A percentile compares a stretch with the other conserved stretches of the same genome.
phyloP scores from a whole-genome alignment of 495 filamentous ascomycete genomes.

The Neurospora cerealis region DNA sequence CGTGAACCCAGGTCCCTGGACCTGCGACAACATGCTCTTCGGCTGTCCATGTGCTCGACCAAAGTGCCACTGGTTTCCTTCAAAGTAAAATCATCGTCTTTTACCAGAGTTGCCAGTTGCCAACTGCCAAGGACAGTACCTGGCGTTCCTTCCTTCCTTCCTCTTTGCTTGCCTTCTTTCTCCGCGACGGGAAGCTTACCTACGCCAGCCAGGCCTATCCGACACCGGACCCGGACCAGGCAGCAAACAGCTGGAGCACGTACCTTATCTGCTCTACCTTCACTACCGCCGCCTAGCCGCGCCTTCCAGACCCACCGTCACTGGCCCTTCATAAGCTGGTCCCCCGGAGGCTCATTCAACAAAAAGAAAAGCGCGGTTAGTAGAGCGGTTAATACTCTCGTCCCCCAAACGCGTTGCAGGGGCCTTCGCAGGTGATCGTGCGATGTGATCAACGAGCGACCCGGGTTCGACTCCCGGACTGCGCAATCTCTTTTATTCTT shows the following conservation, averaged over 20 bases:
- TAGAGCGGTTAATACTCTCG: background rate
- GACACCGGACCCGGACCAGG: background rate
- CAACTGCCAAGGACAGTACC: background rate
- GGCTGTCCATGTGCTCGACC: background rate
- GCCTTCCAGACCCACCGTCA: background rate
- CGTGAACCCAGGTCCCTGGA: background rate
- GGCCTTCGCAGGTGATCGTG: background rate
- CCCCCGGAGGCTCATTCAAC: background rate
- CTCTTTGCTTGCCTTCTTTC: background rate
- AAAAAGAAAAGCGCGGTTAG: background rate
- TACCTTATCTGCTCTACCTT: background rate
- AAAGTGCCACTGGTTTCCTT: background rate
- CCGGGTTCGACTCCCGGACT: background rate
- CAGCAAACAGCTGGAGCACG: background rate
- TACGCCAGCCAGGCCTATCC: background rate
- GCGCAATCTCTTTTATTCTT: background rate
- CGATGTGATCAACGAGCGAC: background rate
- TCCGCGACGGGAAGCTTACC: background rate
- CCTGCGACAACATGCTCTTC: background rate
- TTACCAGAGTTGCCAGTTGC: background rate
- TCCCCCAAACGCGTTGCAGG: background rate
- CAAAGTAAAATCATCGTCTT: background rate
- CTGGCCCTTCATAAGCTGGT: background rate
- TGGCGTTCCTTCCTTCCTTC: background rate
- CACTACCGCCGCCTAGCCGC: background rate